Percentiles rank a stretch among this genome's conserved stretches.
These are phyloP conservation scores for Escovopsis sp. DNA, from an alignment of 2,329 filamentous ascomycete species.

Conservation along the genomic window DNA sequence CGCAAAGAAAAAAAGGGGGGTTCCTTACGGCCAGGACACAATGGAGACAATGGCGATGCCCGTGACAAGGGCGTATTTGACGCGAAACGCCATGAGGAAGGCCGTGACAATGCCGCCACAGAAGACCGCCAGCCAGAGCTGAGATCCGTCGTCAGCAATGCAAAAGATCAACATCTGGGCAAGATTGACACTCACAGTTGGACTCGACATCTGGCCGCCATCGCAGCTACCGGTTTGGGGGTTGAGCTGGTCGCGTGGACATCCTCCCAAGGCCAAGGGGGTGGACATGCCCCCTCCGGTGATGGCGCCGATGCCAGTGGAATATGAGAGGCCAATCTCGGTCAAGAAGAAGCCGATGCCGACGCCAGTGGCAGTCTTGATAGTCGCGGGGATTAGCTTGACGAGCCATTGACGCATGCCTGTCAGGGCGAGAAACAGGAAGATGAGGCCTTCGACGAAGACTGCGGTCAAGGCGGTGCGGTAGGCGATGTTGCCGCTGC, in stretches of 20 bases:
- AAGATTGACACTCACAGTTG: conserved; percentile 37
- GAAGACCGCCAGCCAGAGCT: conserved; percentile 78
- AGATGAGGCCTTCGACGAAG: conserved; percentile 50
- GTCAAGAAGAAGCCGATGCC: conserved; percentile 52
- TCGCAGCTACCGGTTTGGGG: conserved; percentile 33
- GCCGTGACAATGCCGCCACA: conserved; percentile 66
- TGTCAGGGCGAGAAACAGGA: conserved; percentile 48
- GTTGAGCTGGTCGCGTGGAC: conserved; percentile 40
- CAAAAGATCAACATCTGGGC: too few species aligned
- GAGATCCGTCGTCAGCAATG: conserved; percentile 4
- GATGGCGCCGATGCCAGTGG: conserved; percentile 68
- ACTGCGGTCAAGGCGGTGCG: conserved; percentile 47
- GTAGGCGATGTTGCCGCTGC: conserved; percentile 41
- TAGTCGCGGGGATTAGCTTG: conserved; percentile 46
- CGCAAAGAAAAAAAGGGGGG: conserved; percentile 12
- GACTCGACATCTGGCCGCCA: conserved; percentile 58
- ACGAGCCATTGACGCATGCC: conserved; percentile 63
- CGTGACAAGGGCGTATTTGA: conserved; percentile 62
- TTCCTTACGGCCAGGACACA: conserved; percentile 60
- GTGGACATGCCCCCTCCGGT: conserved; percentile 51
- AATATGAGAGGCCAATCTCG: conserved; percentile 56
- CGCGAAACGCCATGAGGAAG: conserved; percentile 63
- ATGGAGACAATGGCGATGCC: conserved; percentile 60
- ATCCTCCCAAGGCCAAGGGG: conserved; percentile 66
- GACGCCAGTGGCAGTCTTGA: conserved; percentile 51